Conservation (phyloP, 805 yeast species). For the Ogataea parapolymorpha region DNA sequence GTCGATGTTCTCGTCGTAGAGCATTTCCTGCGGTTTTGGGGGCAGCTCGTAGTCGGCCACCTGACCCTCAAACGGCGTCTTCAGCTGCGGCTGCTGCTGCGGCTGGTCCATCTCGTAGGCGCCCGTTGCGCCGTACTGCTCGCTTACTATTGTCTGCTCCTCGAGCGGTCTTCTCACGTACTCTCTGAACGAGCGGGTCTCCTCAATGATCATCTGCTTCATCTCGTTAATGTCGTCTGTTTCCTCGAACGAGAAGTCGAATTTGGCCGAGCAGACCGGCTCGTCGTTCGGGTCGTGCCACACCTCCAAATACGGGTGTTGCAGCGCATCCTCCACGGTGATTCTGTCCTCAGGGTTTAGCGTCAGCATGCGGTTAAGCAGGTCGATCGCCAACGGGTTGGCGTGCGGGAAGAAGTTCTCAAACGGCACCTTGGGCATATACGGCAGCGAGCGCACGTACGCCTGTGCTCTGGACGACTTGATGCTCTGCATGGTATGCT, state of each 20-base stretch:
- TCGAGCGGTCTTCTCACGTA: constrained; percentile 75
- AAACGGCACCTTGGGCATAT: constrained; percentile 76
- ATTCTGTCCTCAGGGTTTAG: constrained; percentile 83
- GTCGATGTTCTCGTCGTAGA: constrained; percentile 36
- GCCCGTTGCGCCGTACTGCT: constrained; percentile 21
- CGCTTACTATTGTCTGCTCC: constrained; percentile 40
- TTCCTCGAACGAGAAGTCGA: constrained; percentile 85
- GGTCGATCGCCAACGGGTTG: constrained; percentile 80
- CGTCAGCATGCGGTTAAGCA: constrained; percentile 74
- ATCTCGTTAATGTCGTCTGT: constrained; percentile 74
- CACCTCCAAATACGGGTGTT: constrained; percentile 80
- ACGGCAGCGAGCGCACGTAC: constrained; percentile 83
- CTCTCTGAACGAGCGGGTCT: constrained; percentile 73
- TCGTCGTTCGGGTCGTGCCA: constrained; percentile 97
- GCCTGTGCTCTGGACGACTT: constrained; percentile 90
- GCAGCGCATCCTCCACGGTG: constrained; percentile 82
- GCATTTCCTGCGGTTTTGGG: constrained; percentile 59
- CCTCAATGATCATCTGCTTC: constrained; percentile 75
- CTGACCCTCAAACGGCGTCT: constrained; percentile 44
- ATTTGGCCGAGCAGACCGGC: constrained; percentile 73
- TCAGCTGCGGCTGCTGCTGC: constrained; percentile 26
- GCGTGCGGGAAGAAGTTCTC: constrained; percentile 73
- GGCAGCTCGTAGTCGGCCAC: constrained; percentile 52
- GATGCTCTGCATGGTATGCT: constrained; percentile 61
- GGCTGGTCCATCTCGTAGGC: constrained; percentile 19